Conservation (phyloP, 441 rosid species). For the Adansonia gregorii region DNA sequence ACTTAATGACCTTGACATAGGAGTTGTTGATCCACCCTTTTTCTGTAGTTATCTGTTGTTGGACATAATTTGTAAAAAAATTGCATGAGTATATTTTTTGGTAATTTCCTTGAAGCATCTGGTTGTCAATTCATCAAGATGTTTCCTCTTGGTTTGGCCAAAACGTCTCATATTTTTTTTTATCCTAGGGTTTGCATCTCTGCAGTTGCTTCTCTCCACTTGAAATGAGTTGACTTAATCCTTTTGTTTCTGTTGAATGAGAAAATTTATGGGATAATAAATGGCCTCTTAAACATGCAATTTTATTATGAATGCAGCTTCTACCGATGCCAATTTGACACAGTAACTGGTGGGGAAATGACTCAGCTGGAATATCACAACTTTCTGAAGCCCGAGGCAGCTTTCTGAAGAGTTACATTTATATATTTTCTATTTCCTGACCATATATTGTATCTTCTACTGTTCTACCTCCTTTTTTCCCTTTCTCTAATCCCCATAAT, state of each 20-base stretch:
- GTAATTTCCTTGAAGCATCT: not conserved
- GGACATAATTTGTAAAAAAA: not conserved
- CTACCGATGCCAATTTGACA: slow-evolving; percentile 88
- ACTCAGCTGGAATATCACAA: slow-evolving; percentile 79
- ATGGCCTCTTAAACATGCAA: not conserved
- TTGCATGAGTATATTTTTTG: not conserved
- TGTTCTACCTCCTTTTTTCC: not conserved
- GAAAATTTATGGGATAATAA: not conserved
- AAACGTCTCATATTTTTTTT: not conserved
- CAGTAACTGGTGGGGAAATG: slow-evolving; percentile 91
- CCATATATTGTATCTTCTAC: not conserved
- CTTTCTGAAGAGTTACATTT: slow-evolving; percentile 43
- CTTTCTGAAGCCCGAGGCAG: slow-evolving; percentile 72
- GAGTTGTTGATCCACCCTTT: not conserved
- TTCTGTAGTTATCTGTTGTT: not conserved
- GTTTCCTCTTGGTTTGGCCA: not conserved
- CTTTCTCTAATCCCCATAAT: not conserved
- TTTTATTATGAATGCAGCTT: slow-evolving; percentile 56
- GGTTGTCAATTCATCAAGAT: not conserved
- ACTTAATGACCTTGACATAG: not conserved
- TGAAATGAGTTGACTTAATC: no score
- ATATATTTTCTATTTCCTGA: slow-evolving; percentile 16
- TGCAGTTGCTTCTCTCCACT: no score
- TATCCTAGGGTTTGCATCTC: not conserved
- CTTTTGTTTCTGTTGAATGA: not conserved